Conservation (phyloP, 208 protist genomes). For the Trypanosoma brucei region DNA sequence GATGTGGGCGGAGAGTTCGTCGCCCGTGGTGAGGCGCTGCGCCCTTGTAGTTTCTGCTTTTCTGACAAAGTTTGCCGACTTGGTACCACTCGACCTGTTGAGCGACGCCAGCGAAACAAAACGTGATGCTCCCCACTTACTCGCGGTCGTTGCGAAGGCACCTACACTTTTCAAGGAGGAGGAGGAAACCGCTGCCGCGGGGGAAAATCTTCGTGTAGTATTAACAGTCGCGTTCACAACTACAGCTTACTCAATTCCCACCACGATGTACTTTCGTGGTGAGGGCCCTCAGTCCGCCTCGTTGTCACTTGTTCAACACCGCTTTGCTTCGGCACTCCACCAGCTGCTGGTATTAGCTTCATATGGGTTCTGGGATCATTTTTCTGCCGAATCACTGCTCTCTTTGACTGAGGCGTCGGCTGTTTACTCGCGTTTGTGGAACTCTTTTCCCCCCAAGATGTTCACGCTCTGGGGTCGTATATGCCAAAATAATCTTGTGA, state of each 20-base stretch:
- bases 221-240: constrained; percentile 22
- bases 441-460: constrained; percentile 13
- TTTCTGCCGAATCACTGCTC: constrained; percentile 23
- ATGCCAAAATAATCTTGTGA: not conserved
- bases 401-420: constrained; percentile 25
- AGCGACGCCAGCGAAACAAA: not conserved
- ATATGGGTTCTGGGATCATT: constrained; percentile 29
- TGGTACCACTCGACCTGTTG: constrained; percentile 7
- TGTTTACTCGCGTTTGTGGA: constrained; percentile 27
- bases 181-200: not conserved
- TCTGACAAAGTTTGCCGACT: constrained; percentile 9
- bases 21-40: constrained; percentile 15
- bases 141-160: constrained; percentile 10
- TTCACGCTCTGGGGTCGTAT: constrained; percentile 1
- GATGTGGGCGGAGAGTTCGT: constrained; percentile 14
- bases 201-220: constrained; percentile 10
- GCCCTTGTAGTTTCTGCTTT: constrained; percentile 24
- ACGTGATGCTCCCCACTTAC: constrained; percentile 10
- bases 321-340: constrained; percentile 20
- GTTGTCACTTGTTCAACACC: constrained; percentile 12
- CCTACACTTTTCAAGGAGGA: constrained; percentile 8
- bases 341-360: constrained; percentile 20
- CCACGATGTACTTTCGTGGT: constrained; percentile 19
- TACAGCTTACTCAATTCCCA: constrained; percentile 22
- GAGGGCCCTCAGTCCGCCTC: constrained; percentile 18